Evolutionary conservation across 805 yeast genomes (phyloP).

Genomic region (Pichia gijzeniarum): DNA sequence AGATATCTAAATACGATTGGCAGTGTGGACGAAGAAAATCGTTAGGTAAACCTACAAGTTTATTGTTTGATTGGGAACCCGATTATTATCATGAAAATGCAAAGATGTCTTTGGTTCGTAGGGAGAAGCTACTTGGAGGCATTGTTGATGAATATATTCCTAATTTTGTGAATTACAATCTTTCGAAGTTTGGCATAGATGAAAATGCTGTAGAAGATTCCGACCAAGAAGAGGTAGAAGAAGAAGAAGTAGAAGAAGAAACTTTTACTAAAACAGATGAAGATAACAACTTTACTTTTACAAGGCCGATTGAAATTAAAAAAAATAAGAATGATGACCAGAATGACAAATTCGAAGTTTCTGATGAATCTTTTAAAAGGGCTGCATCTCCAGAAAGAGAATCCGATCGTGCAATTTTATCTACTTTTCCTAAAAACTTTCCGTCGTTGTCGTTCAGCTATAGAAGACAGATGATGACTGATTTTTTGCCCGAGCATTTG

Average conservation of each 20-base stretch:
- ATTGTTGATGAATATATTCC: conserved; percentile 76
- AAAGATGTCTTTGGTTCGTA: not conserved
- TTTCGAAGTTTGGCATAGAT: conserved; percentile 17
- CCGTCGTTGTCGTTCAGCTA: conserved; percentile 48
- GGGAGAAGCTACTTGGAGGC: conserved; percentile 30
- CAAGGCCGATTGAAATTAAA: conserved; percentile 26
- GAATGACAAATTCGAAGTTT: conserved; percentile 12
- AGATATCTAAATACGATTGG: conserved; percentile 51
- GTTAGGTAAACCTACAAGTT: not conserved
- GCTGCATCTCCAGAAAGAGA: conserved; percentile 30
- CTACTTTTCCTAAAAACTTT: conserved; percentile 43
- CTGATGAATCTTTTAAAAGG: conserved; percentile 18
- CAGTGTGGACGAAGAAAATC: conserved; percentile 23
- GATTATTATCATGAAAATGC: not conserved
- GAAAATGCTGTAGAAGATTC: conserved; percentile 9
- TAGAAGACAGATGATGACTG: conserved; percentile 32
- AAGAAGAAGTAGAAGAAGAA: not conserved
- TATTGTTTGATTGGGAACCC: not conserved
- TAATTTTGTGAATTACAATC: conserved; percentile 40
- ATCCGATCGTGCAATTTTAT: conserved; percentile 36
- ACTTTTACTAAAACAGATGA: not conserved
- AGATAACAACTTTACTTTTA: conserved; percentile 2
- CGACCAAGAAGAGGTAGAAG: conserved; percentile 2
- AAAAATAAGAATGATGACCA: not conserved
- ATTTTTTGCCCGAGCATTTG: conserved; percentile 23